A percentile compares a stretch with the other conserved stretches of the same genome.
phyloP scores from a whole-genome alignment of 2,329 filamentous ascomycete genomes.

The Cytospora paraplurivora region DNA sequence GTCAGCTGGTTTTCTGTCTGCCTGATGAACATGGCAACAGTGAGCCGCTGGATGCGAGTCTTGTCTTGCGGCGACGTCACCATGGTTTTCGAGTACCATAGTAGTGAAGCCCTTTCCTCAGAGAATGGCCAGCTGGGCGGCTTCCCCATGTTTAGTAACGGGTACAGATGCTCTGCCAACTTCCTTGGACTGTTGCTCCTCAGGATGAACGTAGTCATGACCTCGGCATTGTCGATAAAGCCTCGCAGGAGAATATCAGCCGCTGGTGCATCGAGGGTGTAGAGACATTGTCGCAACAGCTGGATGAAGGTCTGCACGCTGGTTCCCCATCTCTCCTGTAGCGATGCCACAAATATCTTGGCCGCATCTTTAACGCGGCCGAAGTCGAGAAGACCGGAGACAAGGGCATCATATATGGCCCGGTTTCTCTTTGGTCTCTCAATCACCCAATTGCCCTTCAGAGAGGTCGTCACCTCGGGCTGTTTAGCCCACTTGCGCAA shows the following conservation, averaged over 20 bases:
- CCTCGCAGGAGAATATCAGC: constrained; percentile 41
- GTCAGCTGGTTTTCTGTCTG: constrained; percentile 21
- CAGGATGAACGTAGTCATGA: constrained; percentile 30
- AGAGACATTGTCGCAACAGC: constrained; percentile 47
- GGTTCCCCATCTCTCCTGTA: constrained; percentile 41
- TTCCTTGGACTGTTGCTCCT: constrained; percentile 25
- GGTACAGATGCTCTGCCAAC: constrained; percentile 27
- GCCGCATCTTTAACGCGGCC: constrained; percentile 48
- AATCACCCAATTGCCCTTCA: constrained; percentile 41
- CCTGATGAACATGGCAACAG: constrained; percentile 26
- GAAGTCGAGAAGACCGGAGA: constrained; percentile 53
- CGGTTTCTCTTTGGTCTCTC: constrained; percentile 44
- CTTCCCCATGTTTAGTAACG: constrained; percentile 26
- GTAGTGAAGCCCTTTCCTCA: constrained; percentile 19
- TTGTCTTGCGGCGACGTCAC: constrained; percentile 8
- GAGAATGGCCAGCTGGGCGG: constrained; percentile 26
- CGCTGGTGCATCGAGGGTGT: constrained; percentile 41
- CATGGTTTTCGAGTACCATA: constrained; percentile 17
- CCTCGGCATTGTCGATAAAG: constrained; percentile 33
- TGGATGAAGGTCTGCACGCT: constrained; percentile 39
- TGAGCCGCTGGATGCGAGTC: constrained; percentile 14
- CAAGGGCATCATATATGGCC: constrained; percentile 47
- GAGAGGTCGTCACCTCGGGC: constrained; percentile 30
- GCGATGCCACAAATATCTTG: constrained; percentile 43
- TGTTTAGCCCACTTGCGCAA: constrained; percentile 37